A percentile compares a stretch with the other conserved stretches of the same genome.
Evolutionary conservation across 2,329 filamentous ascomycete species (phyloP).

Genomic region (Chrysoporthe cubensis): DNA sequence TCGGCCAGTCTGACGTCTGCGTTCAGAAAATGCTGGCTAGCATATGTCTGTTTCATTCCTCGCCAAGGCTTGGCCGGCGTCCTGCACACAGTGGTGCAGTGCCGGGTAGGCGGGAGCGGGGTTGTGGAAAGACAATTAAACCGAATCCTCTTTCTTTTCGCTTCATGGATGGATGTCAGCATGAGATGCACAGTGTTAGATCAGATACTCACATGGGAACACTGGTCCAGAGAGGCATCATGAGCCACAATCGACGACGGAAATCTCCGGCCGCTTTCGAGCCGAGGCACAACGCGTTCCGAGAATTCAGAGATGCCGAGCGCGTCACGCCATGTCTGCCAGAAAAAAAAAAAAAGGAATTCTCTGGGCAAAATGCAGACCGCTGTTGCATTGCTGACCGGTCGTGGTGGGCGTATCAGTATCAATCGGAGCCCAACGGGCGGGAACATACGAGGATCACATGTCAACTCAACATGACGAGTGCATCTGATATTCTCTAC

Average conservation of each 20-base stretch:
- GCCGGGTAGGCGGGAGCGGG: neutral
- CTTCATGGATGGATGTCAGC: neutral
- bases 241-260: neutral
- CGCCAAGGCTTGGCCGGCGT: neutral
- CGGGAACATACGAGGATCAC: neutral
- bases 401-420: neutral
- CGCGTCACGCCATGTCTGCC: neutral
- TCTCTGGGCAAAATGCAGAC: neutral
- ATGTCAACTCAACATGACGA: neutral
- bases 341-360: neutral
- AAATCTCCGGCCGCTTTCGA: neutral
- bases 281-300: neutral
- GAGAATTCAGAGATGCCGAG: neutral
- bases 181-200: neutral
- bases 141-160: neutral
- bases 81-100: neutral
- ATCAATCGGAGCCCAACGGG: neutral
- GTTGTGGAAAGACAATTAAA: neutral
- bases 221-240: neutral
- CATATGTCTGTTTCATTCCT: neutral
- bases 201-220: neutral
- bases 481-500: neutral
- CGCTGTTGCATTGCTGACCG: neutral
- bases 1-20: neutral
- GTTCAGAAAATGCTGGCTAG: neutral